Evolutionary conservation across 2,329 filamentous ascomycete genomes (phyloP), one percentile per base, ranked within the genome.

Genomic region (Plenodomus tracheiphilus): DNA sequence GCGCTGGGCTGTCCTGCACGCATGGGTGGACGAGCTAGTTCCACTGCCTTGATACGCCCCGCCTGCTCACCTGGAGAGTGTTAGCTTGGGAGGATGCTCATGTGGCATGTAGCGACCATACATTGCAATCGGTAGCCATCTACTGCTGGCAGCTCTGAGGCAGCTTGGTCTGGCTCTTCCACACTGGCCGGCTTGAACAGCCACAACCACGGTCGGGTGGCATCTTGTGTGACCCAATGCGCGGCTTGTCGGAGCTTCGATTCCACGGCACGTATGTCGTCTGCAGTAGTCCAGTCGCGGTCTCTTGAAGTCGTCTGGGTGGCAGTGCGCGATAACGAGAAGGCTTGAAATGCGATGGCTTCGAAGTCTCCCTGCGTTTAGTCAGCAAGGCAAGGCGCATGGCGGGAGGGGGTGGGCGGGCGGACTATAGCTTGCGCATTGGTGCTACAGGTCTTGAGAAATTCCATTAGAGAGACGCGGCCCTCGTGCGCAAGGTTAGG

Each of bases 341-440:
- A 62, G 56, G 69, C 67, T 51, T 70, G 69, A 45, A 64, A 71
- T 49, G 64, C 65, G 58, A 72, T 53, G 42, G 68, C 68, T 56
- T 71, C 68, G 43, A 69, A 70, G 54, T 69, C 67, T 58, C 67
- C 68, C 69, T 72, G 49, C 13, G 19, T 16, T 13, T 15, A 13
- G 58, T 68, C 40, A 67, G 63, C 47, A 38, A 15, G 18, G 38
- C 13, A 3, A 6, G 19, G 2, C 13, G 25, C 8, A n/a, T 2
- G 13, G 10, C 4, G 1, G 18, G 15, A 18, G 20, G 32, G n/a
- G 6, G 20, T 35, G n/a, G 18, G 11, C 36, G 25, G 17, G 21
- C 65, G 42, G 53, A 71, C 69, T 56, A 73, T 68, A 63, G 64
- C 66, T 59, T 71, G 69, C 64, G 68, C 70, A 65, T 71, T 73